Conservation (phyloP, 176 grass and related monocot species). For the Aegilops longissima region DNA sequence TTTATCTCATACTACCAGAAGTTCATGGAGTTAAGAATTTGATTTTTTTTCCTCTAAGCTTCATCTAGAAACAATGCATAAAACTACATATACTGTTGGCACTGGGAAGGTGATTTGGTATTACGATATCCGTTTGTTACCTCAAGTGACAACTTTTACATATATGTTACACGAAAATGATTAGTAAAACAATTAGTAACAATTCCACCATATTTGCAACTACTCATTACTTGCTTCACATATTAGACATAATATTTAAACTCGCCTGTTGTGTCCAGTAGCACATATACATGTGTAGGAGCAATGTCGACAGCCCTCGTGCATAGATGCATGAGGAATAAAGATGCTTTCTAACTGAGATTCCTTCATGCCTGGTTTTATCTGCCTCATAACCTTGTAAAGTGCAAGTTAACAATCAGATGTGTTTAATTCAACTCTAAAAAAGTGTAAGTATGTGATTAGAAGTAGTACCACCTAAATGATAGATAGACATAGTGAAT, state of each 20-base stretch:
- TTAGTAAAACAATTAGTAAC: neutral
- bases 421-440: neutral
- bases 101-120: neutral
- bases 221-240: neutral
- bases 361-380: slow-evolving; percentile 72
- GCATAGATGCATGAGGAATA: slow-evolving; percentile 32
- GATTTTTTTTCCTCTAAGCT: neutral
- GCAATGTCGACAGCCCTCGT: slow-evolving; percentile 49
- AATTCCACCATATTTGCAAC: neutral
- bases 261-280: slow-evolving; percentile 52
- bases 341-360: slow-evolving; percentile 62
- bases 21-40: neutral
- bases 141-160: neutral
- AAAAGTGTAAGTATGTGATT: neutral
- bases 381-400: slow-evolving; percentile 76
- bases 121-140: neutral
- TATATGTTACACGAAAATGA: neutral
- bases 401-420: slow-evolving; percentile 3
- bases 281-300: slow-evolving; percentile 73
- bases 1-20: neutral
- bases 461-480: neutral
- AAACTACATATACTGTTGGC: neutral
- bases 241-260: neutral
- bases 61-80: neutral
- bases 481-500: neutral